phyloP scores from a whole-genome alignment of 2,329 filamentous ascomycete species.

The Pseudogymnoascus sp. region DNA sequence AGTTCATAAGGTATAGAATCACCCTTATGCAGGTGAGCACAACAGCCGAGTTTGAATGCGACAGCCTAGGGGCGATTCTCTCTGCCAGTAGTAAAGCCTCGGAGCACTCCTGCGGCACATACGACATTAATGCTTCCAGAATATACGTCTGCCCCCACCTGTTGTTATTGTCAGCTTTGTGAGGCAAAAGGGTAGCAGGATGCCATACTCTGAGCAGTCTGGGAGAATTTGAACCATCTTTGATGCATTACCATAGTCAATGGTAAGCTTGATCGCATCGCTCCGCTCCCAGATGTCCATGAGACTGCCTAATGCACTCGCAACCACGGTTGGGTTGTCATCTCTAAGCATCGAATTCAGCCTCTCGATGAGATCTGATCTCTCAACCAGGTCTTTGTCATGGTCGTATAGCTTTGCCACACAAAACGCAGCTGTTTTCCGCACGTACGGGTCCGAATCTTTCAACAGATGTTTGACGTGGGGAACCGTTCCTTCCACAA shows the following conservation, averaged over 20 bases:
- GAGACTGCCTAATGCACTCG: slow-evolving; percentile 78
- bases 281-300: slow-evolving; percentile 99
- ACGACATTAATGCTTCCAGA: slow-evolving; percentile 93
- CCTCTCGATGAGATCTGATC: slow-evolving; percentile 82
- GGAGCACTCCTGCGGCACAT: slow-evolving; percentile 81
- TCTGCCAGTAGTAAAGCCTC: slow-evolving; percentile 88
- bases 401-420: slow-evolving; percentile 98
- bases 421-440: slow-evolving; percentile 92
- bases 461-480: slow-evolving; percentile 74
- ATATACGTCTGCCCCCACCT: slow-evolving; percentile 99
- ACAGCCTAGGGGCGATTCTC: slow-evolving; percentile 87
- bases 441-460: slow-evolving; percentile 88
- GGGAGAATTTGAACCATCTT: slow-evolving; percentile 96
- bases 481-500: slow-evolving; percentile 81
- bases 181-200: background rate
- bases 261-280: slow-evolving; percentile 94
- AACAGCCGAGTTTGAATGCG: slow-evolving; percentile 93
- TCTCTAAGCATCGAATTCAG: slow-evolving; percentile 85
- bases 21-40: slow-evolving; percentile 94
- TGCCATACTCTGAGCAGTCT: slow-evolving; percentile 85
- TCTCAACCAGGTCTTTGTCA: slow-evolving; percentile 80
- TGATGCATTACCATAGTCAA: slow-evolving; percentile 93
- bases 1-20: slow-evolving; percentile 97
- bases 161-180: slow-evolving; percentile 15
- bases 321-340: slow-evolving; percentile 95